Evolutionary conservation across 75 land plant species (phyloP).

Genomic region (Pinus tabuliformis): DNA sequence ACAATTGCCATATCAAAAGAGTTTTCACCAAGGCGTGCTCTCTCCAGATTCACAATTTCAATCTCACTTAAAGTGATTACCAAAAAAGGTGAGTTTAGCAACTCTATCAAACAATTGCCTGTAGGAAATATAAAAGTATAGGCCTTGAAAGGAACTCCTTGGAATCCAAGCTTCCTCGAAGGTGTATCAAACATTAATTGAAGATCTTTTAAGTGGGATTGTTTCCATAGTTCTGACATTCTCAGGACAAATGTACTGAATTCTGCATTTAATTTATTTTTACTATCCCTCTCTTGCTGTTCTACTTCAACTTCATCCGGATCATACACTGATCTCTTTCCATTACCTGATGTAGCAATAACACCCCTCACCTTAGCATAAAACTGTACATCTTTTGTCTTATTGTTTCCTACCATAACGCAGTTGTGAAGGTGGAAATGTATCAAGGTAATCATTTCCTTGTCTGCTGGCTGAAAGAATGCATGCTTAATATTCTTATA

Average conservation of each 20-base stretch:
- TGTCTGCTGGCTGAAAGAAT: constrained; percentile 51
- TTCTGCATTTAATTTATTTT: constrained; percentile 37
- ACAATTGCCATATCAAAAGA: constrained; percentile 51
- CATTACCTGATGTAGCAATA: constrained; percentile 29
- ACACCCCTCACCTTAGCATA: constrained; percentile 46
- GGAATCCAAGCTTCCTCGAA: constrained; percentile 38
- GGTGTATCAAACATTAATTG: constrained; percentile 50
- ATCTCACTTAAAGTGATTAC: constrained; percentile 52
- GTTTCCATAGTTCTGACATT: constrained; percentile 51
- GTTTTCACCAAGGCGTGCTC: constrained; percentile 43
- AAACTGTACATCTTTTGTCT: constrained; percentile 54
- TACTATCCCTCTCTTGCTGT: constrained; percentile 41
- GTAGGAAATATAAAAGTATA: constrained; percentile 47
- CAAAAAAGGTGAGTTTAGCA: constrained; percentile 35
- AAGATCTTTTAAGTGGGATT: constrained; percentile 28
- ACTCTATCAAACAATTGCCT: constrained; percentile 49
- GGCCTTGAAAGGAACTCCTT: constrained; percentile 48
- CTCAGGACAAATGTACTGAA: constrained; percentile 41
- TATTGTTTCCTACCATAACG: constrained; percentile 49
- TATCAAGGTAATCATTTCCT: constrained; percentile 43
- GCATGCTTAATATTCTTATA: constrained; percentile 53
- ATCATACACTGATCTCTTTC: constrained; percentile 29
- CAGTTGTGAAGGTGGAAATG: constrained; percentile 47
- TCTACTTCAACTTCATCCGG: constrained; percentile 46
- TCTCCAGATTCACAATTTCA: constrained; percentile 50